phyloP scores from a whole-genome alignment of 495 filamentous ascomycete genomes.

The Penicillium mononematosum region DNA sequence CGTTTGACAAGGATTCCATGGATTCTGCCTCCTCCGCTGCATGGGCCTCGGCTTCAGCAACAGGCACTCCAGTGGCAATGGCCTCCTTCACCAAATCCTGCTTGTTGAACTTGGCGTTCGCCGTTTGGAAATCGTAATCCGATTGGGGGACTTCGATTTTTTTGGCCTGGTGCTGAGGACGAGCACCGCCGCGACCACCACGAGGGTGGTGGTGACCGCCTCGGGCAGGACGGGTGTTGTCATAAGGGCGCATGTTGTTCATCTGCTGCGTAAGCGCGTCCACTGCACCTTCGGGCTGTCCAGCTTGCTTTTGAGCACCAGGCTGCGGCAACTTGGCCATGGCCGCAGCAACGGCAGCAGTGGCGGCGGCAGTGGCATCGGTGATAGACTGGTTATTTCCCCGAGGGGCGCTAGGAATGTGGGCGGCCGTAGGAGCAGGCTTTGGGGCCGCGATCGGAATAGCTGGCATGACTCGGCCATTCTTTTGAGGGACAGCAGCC shows the following conservation, averaged over 20 bases:
- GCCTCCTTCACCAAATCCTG: conserved; percentile 91
- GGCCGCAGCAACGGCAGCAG: conserved; percentile 80
- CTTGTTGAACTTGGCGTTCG: conserved; percentile 99
- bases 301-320: conserved; percentile 44
- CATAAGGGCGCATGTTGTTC: conserved; percentile 77
- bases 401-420: conserved; percentile 30
- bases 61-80: conserved; percentile 70
- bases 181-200: conserved; percentile 56
- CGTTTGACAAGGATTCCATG: conserved; percentile 33
- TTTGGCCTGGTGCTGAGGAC: conserved; percentile 53
- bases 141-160: conserved; percentile 85
- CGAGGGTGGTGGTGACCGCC: conserved; percentile 50
- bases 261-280: conserved; percentile 83
- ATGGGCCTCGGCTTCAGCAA: conserved; percentile 50
- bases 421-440: conserved; percentile 42
- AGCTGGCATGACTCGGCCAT: conserved; percentile 69
- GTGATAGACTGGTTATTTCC: conserved; percentile 45
- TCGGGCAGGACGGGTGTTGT: conserved; percentile 48
- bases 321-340: conserved; percentile 76
- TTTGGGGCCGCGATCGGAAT: conserved; percentile 54
- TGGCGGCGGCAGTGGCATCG: conserved; percentile 79
- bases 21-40: conserved; percentile 36
- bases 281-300: conserved; percentile 51
- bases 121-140: conserved; percentile 89
- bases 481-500: conserved; percentile 48